Evolutionary conservation across 2,329 filamentous ascomycete species (phyloP).

Genomic region (Venturia aucupariae): DNA sequence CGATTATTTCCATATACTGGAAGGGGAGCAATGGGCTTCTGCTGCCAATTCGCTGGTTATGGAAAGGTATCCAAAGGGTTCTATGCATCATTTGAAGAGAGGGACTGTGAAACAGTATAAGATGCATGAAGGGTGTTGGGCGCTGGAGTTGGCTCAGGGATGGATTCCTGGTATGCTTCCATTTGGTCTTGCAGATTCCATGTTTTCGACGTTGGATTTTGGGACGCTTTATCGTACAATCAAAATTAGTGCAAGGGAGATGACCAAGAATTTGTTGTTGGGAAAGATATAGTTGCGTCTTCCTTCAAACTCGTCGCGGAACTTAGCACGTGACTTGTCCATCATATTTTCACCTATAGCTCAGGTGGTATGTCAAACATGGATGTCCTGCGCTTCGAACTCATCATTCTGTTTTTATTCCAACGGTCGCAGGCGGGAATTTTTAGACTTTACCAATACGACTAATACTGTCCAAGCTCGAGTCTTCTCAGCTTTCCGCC

Average conservation of each 20-base stretch:
- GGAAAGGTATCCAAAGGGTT: constrained; percentile 57
- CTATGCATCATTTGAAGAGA: constrained; percentile 61
- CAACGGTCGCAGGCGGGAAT: no score
- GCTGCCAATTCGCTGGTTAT: constrained; percentile 49
- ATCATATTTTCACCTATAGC: no score
- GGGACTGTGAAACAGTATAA: constrained; percentile 74
- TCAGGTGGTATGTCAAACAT: no score
- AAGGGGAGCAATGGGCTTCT: constrained; percentile 69
- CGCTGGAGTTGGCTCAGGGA: constrained; percentile 65
- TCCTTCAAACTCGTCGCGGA: no score
- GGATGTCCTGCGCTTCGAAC: no score
- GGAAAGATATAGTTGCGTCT: constrained; percentile 68
- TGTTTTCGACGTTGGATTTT: constrained; percentile 74
- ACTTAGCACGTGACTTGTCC: no score
- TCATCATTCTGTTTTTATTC: no score
- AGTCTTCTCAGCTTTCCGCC: no score
- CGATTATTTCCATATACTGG: constrained; percentile 89
- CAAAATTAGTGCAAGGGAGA: constrained; percentile 63
- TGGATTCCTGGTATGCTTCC: constrained; percentile 92
- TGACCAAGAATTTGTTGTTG: constrained; percentile 60
- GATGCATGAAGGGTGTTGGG: constrained; percentile 69
- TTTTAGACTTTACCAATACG: no score
- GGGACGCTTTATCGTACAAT: constrained; percentile 77
- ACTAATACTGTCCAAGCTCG: no score
- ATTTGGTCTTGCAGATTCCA: constrained; percentile 76